A percentile compares a stretch with the other conserved stretches of the same genome.
Evolutionary conservation across 768 basidiomycete genomes (phyloP).

Genomic region (Suillus fuscotomentosus): DNA sequence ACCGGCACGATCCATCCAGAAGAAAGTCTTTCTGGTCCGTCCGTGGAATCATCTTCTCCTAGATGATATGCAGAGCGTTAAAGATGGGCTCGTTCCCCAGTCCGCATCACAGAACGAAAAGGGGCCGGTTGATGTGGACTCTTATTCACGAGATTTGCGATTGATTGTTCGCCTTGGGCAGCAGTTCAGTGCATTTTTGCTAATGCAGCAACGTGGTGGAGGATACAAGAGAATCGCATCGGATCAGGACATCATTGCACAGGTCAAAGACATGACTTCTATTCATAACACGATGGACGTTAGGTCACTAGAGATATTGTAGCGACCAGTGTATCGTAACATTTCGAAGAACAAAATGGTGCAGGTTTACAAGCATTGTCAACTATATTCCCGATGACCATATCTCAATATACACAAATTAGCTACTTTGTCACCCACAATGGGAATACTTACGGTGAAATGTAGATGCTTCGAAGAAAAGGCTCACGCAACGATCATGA

Average conservation of each 20-base stretch:
- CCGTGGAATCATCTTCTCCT: not conserved
- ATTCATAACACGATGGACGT: not conserved
- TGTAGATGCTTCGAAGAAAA: too few species aligned
- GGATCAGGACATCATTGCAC: not conserved
- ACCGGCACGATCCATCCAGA: not conserved
- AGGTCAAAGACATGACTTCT: not conserved
- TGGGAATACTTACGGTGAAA: too few species aligned
- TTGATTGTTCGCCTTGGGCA: conserved; percentile 1
- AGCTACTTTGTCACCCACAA: too few species aligned
- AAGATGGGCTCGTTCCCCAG: not conserved
- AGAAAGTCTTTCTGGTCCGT: not conserved
- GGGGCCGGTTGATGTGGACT: not conserved
- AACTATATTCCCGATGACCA: too few species aligned
- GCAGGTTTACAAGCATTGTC: too few species aligned
- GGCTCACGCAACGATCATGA: too few species aligned
- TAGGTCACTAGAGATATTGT: not conserved
- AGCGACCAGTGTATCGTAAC: not conserved
- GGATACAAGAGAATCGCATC: not conserved
- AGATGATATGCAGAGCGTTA: not conserved
- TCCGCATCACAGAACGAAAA: not conserved
- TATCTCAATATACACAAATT: too few species aligned
- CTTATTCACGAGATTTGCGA: not conserved
- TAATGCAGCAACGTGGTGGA: not conserved
- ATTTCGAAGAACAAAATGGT: too few species aligned
- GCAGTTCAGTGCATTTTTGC: not conserved